Conservation (phyloP, 305 asterid species). For the Salvia sclarea region DNA sequence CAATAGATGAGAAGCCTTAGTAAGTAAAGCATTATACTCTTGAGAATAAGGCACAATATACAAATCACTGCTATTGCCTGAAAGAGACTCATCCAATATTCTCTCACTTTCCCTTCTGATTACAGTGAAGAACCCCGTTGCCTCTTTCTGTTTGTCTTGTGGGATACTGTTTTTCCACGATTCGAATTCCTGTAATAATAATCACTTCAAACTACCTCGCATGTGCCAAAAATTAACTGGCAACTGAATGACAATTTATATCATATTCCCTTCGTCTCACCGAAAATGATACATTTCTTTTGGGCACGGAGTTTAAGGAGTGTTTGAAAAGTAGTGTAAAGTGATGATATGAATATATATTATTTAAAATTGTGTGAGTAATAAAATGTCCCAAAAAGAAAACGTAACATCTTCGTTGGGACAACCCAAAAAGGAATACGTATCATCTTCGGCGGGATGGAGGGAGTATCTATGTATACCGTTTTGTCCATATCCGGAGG, state of each 20-base stretch:
- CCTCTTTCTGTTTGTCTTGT: slow-evolving; percentile 75
- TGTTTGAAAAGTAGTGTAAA: no score
- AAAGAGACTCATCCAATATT: slow-evolving; percentile 45
- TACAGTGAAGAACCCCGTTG: slow-evolving; percentile 78
- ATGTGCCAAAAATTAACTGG: slow-evolving; percentile 8
- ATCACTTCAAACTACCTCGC: slow-evolving; percentile 2
- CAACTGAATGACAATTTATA: slow-evolving; percentile 5
- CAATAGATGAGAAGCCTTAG: slow-evolving; percentile 70
- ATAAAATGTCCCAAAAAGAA: no score
- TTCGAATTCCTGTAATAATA: slow-evolving; percentile 76
- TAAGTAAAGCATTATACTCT: slow-evolving; percentile 67
- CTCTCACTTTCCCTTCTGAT: slow-evolving; percentile 78
- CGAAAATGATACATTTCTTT: no score
- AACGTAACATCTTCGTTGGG: no score
- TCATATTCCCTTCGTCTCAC: no score
- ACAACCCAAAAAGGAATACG: no score
- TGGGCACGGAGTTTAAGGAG: no score
- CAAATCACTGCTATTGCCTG: no score
- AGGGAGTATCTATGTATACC: slow-evolving; percentile 69
- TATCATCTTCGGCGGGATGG: no score
- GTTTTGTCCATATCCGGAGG: slow-evolving; percentile 94
- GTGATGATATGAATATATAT: slow-evolving; percentile 19
- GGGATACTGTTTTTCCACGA: slow-evolving; percentile 78
- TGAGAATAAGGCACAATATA: slow-evolving; percentile 72
- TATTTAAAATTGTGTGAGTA: no score